Base-by-base conservation (phyloP, 352 stramenopile genomes). In the Phytophthora pisi region DNA sequence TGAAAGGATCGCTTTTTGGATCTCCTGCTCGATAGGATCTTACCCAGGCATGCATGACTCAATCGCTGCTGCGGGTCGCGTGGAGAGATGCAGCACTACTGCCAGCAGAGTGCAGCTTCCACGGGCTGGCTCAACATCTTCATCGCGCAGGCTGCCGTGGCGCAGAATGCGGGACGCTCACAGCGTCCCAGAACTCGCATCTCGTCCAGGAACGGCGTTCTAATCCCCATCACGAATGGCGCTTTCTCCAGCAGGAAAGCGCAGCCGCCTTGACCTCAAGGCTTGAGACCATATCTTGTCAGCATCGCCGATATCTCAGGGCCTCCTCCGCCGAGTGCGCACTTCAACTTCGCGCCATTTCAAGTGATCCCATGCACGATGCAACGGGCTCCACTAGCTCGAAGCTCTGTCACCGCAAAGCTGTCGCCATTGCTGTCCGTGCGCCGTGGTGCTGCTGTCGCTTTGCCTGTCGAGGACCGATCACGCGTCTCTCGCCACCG, bases 141-240 rank as follows among this genome's bases (percentile, higher is more conserved):
- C 20, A 20, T 20, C 20, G 20, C 20, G 20, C 20, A 20, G 20
- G 20, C 20, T 20, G 20, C 20, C 40, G 15, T 46, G 40, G 11
- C 15, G 40, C 13, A 18, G 15, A 46, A 23, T n/a, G 34, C 34
- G 34, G 34, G 28, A 0, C 28, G 5, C 28, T 31, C 28, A 31
- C 28, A 6, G 8, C 34, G 34, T 16, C 34, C 40, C 16, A 18
- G 1, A n/a, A 5, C 15, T n/a, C 24, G 40, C 54, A 40, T 40
- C 18, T 58, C 34, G 34, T 18, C 26, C 28, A 13, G 40, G 43
- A 28, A 55, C 18, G 18, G 10, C 18, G 34, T 38, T 43, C 57
- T 50, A 51, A 65, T 58, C 36, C 58, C 34, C 58, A 60, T 60
- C 58, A 13, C 59, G 54, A 60, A 61, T 66, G 51, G 59, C 59